Percentiles rank a stretch among this genome's conserved stretches.
phyloP scores from a whole-genome alignment of 2,329 filamentous ascomycete genomes.

The Beauveria brongniartii region DNA sequence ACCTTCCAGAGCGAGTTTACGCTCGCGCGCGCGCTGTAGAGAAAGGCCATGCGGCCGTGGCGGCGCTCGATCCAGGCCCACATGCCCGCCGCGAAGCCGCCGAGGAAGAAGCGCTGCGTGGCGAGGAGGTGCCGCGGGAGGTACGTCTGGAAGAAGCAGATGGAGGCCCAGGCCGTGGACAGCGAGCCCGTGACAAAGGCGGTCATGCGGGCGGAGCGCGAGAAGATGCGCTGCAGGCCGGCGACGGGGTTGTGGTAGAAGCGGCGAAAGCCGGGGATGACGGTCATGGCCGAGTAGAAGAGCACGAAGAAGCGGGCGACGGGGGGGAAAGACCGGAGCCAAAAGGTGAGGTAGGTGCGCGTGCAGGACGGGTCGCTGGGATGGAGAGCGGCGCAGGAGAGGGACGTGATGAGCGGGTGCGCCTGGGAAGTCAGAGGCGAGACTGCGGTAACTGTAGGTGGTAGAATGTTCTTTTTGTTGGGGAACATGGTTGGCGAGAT shows the following conservation, averaged over 20 bases:
- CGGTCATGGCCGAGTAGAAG: slow-evolving; percentile 59
- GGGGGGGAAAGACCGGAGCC: slow-evolving; percentile 72
- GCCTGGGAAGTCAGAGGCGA: slow-evolving; percentile 74
- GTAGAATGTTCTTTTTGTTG: slow-evolving; percentile 54
- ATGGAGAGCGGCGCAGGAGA: slow-evolving; percentile 86
- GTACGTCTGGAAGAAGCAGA: slow-evolving; percentile 80
- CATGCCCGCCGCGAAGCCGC: slow-evolving; percentile 75
- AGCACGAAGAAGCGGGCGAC: slow-evolving; percentile 71
- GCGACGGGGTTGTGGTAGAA: slow-evolving; percentile 63
- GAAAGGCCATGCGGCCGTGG: slow-evolving; percentile 58
- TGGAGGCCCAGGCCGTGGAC: slow-evolving; percentile 77
- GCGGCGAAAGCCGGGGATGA: slow-evolving; percentile 58
- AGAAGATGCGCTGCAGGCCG: slow-evolving; percentile 57
- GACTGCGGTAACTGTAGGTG: slow-evolving; percentile 57
- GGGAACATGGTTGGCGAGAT: slow-evolving; percentile 84
- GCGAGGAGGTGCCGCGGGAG: slow-evolving; percentile 68
- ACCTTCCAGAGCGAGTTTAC: slow-evolving; percentile 87
- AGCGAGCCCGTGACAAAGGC: slow-evolving; percentile 72
- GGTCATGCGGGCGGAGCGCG: slow-evolving; percentile 63
- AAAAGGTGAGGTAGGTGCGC: slow-evolving; percentile 80
- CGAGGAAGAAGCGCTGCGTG: slow-evolving; percentile 82
- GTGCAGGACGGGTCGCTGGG: slow-evolving; percentile 81
- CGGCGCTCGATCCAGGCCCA: slow-evolving; percentile 73
- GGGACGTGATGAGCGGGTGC: slow-evolving; percentile 74
- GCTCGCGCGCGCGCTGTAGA: slow-evolving; percentile 71